Evolutionary conservation across 2,329 filamentous ascomycete genomes (phyloP).

Genomic region (Epicoccum nigrum): DNA sequence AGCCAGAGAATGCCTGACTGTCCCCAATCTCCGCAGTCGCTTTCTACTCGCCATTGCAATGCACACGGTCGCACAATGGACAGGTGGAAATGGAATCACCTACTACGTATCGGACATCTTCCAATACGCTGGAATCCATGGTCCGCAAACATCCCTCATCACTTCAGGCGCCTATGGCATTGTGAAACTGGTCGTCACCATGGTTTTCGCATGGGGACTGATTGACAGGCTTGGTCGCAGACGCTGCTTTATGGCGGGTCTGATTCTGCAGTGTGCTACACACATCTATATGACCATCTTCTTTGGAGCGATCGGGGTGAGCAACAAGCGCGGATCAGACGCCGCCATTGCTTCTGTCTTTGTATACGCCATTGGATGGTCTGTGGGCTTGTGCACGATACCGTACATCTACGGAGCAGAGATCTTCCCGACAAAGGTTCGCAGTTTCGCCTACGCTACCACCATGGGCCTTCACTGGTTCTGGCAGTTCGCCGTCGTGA

Average conservation of each 20-base stretch:
- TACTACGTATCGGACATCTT: neutral
- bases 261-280: neutral
- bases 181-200: neutral
- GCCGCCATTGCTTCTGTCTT: neutral
- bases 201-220: neutral
- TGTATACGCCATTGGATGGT: neutral
- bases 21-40: neutral
- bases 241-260: neutral
- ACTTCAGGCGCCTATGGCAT: neutral
- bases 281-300: slow-evolving; percentile 2
- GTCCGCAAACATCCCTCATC: neutral
- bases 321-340: neutral
- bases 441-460: neutral
- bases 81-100: neutral
- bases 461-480: slow-evolving; percentile 1
- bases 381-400: neutral
- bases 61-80: neutral
- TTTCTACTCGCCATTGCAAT: neutral
- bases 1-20: neutral
- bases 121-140: neutral
- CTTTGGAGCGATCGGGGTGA: neutral
- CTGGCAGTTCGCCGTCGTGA: neutral
- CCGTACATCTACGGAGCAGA: slow-evolving; percentile 1
- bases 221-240: neutral
- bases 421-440: neutral